Evolutionary conservation across 257 asterid species (phyloP).

Genomic region (Solanum medicagineum): DNA sequence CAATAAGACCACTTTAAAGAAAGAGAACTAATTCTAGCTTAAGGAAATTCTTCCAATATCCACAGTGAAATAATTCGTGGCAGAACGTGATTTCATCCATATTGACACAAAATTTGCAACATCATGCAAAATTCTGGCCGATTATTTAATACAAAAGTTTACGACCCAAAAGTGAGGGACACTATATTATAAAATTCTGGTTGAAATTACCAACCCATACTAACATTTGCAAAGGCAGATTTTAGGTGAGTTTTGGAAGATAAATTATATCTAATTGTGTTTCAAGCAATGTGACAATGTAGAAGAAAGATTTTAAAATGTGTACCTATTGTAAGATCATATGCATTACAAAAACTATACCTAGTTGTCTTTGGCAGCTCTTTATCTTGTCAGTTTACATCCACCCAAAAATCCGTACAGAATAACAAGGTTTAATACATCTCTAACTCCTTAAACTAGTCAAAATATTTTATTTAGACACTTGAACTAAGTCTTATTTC

Average conservation of each 20-base stretch:
- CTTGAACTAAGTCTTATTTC: too few species aligned
- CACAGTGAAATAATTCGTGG: neutral
- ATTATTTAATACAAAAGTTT: neutral
- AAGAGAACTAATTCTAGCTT: neutral
- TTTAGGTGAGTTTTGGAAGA: neutral
- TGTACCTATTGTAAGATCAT: neutral
- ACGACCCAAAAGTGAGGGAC: neutral
- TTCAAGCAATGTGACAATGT: neutral
- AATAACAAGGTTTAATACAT: too few species aligned
- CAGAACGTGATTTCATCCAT: neutral
- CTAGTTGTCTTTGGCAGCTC: neutral
- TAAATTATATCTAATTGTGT: neutral
- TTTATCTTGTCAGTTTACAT: neutral
- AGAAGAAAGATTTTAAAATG: neutral
- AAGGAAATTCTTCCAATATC: neutral
- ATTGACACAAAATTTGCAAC: neutral
- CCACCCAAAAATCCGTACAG: neutral
- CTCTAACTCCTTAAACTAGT: too few species aligned
- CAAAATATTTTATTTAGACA: too few species aligned
- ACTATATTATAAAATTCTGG: neutral
- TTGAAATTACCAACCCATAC: neutral
- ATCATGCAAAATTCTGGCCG: neutral
- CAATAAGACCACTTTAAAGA: neutral
- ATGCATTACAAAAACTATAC: neutral
- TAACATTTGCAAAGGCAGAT: neutral